phyloP scores from a whole-genome alignment of 2,329 filamentous ascomycete genomes.

The Akanthomyces dipterigenus region DNA sequence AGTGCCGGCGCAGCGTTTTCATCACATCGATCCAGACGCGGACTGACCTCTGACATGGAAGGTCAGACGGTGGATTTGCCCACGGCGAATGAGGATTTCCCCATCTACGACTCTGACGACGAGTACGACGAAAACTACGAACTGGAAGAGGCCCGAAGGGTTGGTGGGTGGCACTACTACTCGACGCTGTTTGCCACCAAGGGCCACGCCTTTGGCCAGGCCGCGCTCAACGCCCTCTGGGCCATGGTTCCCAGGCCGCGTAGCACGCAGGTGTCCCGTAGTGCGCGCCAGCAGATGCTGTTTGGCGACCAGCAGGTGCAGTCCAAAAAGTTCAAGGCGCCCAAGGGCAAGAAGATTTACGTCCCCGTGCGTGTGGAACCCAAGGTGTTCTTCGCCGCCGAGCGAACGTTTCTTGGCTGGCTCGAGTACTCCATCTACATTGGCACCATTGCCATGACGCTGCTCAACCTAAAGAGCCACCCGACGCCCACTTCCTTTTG shows the following conservation, averaged over 20 bases:
- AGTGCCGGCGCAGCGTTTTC: conserved; percentile 26
- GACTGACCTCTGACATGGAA: conserved; percentile 61
- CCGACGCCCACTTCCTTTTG: conserved; percentile 54
- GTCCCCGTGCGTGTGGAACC: conserved; percentile 94
- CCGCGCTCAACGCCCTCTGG: conserved; percentile 38
- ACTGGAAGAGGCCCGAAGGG: conserved; percentile 68
- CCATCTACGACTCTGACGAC: conserved; percentile 79
- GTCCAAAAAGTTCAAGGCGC: conserved; percentile 60
- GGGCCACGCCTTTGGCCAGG: conserved; percentile 35
- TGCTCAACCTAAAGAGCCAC: conserved; percentile 71
- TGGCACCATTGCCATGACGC: conserved; percentile 74
- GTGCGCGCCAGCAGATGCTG: conserved; percentile 45
- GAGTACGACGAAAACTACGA: conserved; percentile 70
- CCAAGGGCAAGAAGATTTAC: conserved; percentile 84
- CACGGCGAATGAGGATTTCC: conserved; percentile 62
- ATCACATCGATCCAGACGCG: conserved; percentile 32
- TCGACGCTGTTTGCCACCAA: conserved; percentile 48
- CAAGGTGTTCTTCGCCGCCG: conserved; percentile 95
- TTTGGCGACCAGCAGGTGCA: conserved; percentile 51
- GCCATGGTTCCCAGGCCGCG: conserved; percentile 49
- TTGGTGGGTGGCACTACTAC: conserved; percentile 73
- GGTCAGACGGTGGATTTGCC: conserved; percentile 66
- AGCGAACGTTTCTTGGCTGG: conserved; percentile 94
- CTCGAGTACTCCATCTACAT: conserved; percentile 96
- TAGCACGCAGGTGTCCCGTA: conserved; percentile 49